Evolutionary conservation across 371 early-diverging fungal genomes (phyloP).

Genomic region (Mucor saturninus): DNA sequence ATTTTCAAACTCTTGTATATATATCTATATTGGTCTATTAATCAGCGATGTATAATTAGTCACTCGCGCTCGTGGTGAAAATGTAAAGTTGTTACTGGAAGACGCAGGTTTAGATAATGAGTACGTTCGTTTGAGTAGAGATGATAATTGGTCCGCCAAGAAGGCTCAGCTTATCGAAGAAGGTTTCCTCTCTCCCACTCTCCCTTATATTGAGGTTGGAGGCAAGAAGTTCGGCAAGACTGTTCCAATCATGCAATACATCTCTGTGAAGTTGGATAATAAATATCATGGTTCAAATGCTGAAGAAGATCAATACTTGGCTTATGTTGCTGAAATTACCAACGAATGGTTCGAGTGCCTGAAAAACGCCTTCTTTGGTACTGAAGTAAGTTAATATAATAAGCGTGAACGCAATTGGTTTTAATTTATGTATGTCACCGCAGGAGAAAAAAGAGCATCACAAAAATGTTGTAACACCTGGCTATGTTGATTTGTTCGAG

Average conservation of each 20-base stretch:
- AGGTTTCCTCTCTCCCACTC: constrained; percentile 14
- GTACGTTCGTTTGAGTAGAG: constrained; percentile 14
- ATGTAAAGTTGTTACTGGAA: constrained; percentile 24
- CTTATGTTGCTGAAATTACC: constrained; percentile 18
- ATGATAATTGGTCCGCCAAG: constrained; percentile 1
- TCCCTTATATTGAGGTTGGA: constrained; percentile 29
- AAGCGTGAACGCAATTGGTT: not conserved
- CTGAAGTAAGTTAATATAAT: constrained; percentile 3
- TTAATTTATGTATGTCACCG: not conserved
- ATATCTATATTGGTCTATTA: too few relatives aligned
- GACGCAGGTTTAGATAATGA: constrained; percentile 33
- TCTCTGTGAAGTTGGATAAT: constrained; percentile 25
- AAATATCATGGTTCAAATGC: constrained; percentile 32
- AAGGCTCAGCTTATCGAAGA: constrained; percentile 17
- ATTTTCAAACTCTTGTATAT: not conserved
- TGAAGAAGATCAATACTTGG: constrained; percentile 25
- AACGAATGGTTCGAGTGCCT: constrained; percentile 10
- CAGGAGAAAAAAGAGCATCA: constrained; percentile 11
- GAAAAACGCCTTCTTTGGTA: not conserved
- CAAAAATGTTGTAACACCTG: not conserved
- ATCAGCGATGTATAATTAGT: not conserved
- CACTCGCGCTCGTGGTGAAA: constrained; percentile 28
- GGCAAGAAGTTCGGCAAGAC: constrained; percentile 23
- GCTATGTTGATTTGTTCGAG: constrained; percentile 22
- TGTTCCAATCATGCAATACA: constrained; percentile 31